Percentiles rank a stretch among this genome's conserved stretches.
phyloP scores from a whole-genome alignment of 1,284 basidiomycete species.

The Ustilago loliicola region DNA sequence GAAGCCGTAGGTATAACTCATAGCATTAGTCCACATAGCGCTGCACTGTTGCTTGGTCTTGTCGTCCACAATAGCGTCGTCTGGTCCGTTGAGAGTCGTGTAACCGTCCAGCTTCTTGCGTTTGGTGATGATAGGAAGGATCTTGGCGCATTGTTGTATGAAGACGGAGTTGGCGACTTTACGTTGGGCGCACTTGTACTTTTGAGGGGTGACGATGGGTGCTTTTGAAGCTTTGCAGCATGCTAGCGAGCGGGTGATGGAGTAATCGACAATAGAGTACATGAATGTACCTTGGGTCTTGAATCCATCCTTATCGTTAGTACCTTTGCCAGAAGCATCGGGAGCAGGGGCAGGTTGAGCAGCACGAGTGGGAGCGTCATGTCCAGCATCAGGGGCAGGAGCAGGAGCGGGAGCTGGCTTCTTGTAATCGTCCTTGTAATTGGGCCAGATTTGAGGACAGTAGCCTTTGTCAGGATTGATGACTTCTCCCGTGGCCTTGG shows the following conservation, averaged over 20 bases:
- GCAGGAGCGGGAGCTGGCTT: constrained; percentile 20
- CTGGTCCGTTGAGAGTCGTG: constrained; percentile 22
- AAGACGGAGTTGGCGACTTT: constrained; percentile 20
- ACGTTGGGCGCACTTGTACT: constrained; percentile 39
- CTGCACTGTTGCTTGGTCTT: constrained; percentile 34
- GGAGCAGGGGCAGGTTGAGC: constrained; percentile 2
- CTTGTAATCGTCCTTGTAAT: constrained; percentile 28
- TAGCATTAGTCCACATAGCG: constrained; percentile 36
- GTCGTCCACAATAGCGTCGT: constrained; percentile 32
- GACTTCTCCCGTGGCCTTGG: background rate
- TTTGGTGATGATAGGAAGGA: constrained; percentile 27
- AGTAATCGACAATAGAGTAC: constrained; percentile 38
- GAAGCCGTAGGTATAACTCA: constrained; percentile 36
- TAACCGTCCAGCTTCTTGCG: constrained; percentile 24
- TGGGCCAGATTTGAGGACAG: constrained; percentile 39
- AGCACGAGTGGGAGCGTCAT: background rate
- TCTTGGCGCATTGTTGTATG: constrained; percentile 34
- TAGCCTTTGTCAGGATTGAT: constrained; percentile 18
- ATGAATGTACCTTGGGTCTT: constrained; percentile 31
- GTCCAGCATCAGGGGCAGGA: background rate
- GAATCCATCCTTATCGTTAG: constrained; percentile 42
- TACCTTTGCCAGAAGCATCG: constrained; percentile 6
- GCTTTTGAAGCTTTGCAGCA: constrained; percentile 26
- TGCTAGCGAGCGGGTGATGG: constrained; percentile 27
- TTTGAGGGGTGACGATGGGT: constrained; percentile 25